Conservation (phyloP, 2,329 filamentous ascomycete species). For the Plenodomus tracheiphilus region DNA sequence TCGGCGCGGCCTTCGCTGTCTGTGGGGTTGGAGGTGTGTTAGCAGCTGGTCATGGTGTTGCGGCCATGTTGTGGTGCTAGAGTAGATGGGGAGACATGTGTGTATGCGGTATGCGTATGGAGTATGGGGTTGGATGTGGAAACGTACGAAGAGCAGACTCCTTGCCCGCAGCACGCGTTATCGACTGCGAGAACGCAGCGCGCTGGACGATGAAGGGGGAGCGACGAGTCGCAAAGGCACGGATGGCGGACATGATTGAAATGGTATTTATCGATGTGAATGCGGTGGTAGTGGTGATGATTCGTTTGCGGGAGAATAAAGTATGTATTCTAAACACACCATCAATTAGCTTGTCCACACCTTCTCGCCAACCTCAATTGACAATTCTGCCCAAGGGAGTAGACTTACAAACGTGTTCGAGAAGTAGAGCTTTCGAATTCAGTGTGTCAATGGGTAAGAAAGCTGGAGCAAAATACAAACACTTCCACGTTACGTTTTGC, state of each 20-base stretch:
- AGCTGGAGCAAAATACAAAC: too few relatives aligned
- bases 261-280: neutral
- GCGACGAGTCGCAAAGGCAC: conserved; percentile 36
- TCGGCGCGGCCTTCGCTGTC: conserved; percentile 40
- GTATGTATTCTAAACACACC: too few relatives aligned
- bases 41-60: too few relatives aligned
- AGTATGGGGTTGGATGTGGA: neutral
- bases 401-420: too few relatives aligned
- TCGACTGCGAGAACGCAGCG: conserved; percentile 44
- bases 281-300: neutral
- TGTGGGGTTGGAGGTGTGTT: conserved; percentile 8
- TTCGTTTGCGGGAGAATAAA: neutral
- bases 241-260: conserved; percentile 37
- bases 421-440: too few relatives aligned
- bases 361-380: too few relatives aligned
- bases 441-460: too few relatives aligned
- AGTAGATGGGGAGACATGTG: neutral
- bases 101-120: neutral
- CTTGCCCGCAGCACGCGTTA: conserved; percentile 47
- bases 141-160: conserved; percentile 50
- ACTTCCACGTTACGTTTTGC: too few relatives aligned
- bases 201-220: conserved; percentile 35
- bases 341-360: too few relatives aligned
- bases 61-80: neutral
- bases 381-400: too few relatives aligned